These are phyloP conservation scores for Zygosaccharomyces siamensis DNA, from an alignment of 805 yeast species.

Conservation along the genomic window DNA sequence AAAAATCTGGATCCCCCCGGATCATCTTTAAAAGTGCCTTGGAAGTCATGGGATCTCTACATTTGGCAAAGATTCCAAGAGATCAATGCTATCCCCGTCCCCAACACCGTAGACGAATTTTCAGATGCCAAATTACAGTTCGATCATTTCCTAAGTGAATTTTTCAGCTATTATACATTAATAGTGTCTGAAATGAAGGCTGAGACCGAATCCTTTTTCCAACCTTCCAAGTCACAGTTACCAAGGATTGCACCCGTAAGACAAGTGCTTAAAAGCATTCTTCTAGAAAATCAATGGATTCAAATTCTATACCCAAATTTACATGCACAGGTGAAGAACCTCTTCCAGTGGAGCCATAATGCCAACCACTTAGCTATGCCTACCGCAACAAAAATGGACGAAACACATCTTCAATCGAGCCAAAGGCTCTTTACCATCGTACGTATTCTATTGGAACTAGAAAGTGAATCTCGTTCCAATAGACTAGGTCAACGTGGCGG, in stretches of 20 bases:
- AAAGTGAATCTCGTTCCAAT: conserved; percentile 13
- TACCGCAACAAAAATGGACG: not conserved
- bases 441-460: conserved; percentile 9
- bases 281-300: conserved; percentile 16
- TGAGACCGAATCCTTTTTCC: conserved; percentile 1
- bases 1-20: not conserved
- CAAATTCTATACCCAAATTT: conserved; percentile 22
- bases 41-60: conserved; percentile 21
- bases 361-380: not conserved
- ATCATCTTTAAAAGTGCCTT: not conserved
- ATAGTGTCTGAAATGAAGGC: conserved; percentile 22
- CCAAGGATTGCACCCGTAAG: conserved; percentile 14
- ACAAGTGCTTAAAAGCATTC: conserved; percentile 13
- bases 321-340: conserved; percentile 1
- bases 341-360: not conserved
- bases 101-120: conserved; percentile 13
- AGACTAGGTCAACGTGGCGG: conserved; percentile 5
- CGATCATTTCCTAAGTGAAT: conserved; percentile 19
- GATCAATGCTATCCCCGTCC: conserved; percentile 8
- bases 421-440: conserved; percentile 7
- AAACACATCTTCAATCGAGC: not conserved
- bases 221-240: not conserved
- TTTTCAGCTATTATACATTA: conserved; percentile 16
- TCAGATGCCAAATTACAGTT: conserved; percentile 12
- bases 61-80: conserved; percentile 17